Evolutionary conservation across 2,329 filamentous ascomycete genomes (phyloP), one percentile per base, ranked within the genome.

Genomic region (Botryotinia globosa): DNA sequence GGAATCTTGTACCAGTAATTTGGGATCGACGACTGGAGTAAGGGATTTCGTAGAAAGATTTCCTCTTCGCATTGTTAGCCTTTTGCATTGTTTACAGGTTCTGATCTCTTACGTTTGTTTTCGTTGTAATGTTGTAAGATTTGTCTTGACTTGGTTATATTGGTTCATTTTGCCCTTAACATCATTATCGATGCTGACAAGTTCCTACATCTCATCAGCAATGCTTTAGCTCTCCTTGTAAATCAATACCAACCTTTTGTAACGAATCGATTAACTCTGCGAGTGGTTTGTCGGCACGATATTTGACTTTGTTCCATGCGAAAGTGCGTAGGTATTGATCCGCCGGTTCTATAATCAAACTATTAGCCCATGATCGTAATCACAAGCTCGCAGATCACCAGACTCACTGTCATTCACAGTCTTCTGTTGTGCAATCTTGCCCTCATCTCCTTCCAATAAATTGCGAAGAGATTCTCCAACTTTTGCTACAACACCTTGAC

Each of bases 261-360:
- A 99, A 85, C 58, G 90, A 91, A 81, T 94, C 92, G 78, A 98
- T 91, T 74, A 98, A 86, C 80, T 98, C 95, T 72, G 90, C 88
- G 74, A 99, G 88, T 68, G 95, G 89, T 82, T 95, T 97, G 83
- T 99, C 96, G 75, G 93, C 91, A 79, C 96, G 91, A 83, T 98
- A 99, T 82, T 97, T 96, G 83, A 97, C 93, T 83, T 96, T 98
- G 85, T 98, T 98, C 96, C 96, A 99, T 77, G 89, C 88, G 83
- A 98, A 99, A 72, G 88, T 91, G 80, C 91, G 89, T 63, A 99
- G 85, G 81, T 98, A 99, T 81, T 95, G 92, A 79, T 98, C 95
- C 74, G 95, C 94, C n/a, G 96, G 94, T 83, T 97, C 95, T 98
- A 65, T 73, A 51, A 73, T 74, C 63, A 25, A 76, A 20, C 39